Evolutionary conservation across 257 asterid genomes (phyloP), one percentile per base, ranked within the genome.

Genomic region (Hygrophila difformis): DNA sequence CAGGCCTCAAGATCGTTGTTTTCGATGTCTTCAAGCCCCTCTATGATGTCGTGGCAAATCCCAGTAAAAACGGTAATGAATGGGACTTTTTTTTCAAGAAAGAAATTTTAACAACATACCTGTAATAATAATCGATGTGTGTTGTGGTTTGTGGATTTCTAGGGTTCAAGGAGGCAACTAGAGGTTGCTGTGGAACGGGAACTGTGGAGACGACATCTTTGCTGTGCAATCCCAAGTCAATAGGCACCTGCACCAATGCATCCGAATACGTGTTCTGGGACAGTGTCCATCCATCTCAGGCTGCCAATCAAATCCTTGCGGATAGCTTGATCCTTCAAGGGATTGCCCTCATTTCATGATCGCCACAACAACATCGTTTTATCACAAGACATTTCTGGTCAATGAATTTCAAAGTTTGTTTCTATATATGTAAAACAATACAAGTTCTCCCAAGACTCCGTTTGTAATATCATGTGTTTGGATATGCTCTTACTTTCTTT

Each of bases 141-240:
- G n/a, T n/a, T n/a, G n/a, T n/a, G n/a, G n/a, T n/a, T n/a, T n/a
- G n/a, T n/a, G n/a, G n/a, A n/a, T n/a, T n/a, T n/a, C n/a, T 26
- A 88, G 98, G 99, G 17, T 91, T 91, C 18, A 37, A 51, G 6
- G 98, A 91, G 50, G 88, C 95, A 12, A 62, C 63, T 0, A 86
- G 44, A 63, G 96, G 96, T 0, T 91, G 99, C 44, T 91, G 99
- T 12, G 94, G 96, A 20, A 82, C 99, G 6, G 99, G 99, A 17
- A 74, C 76, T 0, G 76, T 91, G 8, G 99, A 82, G 55, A 86
- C 89, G 36, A 86, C 99, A 0, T 19, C 60, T 0, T 43, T 91
- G 15, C 56, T 91, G 63, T 91, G 99, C 83, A 82, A 86, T 50
- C 74, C 84, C 0, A 74, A 68, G 22, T 80, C 99, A n/a, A 41